phyloP scores from a whole-genome alignment of 257 asterid species.

The Rhazya stricta region DNA sequence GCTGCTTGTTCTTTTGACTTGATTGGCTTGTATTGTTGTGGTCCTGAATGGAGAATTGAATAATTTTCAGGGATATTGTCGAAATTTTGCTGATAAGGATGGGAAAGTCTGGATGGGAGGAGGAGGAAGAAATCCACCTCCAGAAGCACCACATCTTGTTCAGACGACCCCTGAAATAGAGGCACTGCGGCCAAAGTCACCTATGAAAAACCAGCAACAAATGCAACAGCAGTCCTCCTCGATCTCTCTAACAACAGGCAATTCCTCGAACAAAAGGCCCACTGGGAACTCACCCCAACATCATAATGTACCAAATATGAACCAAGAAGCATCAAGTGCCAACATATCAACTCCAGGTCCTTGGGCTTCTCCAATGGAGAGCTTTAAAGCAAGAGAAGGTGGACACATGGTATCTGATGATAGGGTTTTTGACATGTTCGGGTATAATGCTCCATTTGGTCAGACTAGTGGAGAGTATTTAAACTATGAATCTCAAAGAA shows the following conservation, averaged over 20 bases:
- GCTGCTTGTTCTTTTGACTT: not conserved
- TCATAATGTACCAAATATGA: slow-evolving; percentile 39
- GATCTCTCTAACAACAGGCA: slow-evolving; percentile 57
- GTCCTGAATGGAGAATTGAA: slow-evolving; percentile 18
- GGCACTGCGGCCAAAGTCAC: slow-evolving; percentile 90
- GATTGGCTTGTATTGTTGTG: not conserved
- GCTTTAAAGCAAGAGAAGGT: slow-evolving; percentile 51
- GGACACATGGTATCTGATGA: slow-evolving; percentile 47
- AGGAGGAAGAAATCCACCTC: slow-evolving; percentile 98
- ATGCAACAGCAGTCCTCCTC: slow-evolving; percentile 63
- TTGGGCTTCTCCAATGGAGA: slow-evolving; percentile 54
- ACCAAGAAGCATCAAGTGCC: slow-evolving; percentile 64
- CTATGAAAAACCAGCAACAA: slow-evolving; percentile 95
- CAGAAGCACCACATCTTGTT: slow-evolving; percentile 93
- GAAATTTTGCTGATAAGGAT: slow-evolving; percentile 70
- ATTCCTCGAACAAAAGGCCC: slow-evolving; percentile 57
- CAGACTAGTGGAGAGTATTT: slow-evolving; percentile 44
- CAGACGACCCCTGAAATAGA: slow-evolving; percentile 90
- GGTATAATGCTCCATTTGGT: slow-evolving; percentile 48
- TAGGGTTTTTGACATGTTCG: slow-evolving; percentile 51
- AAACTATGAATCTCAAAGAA: slow-evolving; percentile 57
- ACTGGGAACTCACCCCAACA: slow-evolving; percentile 63
- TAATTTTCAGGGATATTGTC: slow-evolving; percentile 54
- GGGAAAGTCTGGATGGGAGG: slow-evolving; percentile 96
- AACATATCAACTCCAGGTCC: slow-evolving; percentile 50